A percentile compares a stretch with the other conserved stretches of the same genome.
phyloP scores from a whole-genome alignment of 208 protist genomes.

The Leishmania mexicana region DNA sequence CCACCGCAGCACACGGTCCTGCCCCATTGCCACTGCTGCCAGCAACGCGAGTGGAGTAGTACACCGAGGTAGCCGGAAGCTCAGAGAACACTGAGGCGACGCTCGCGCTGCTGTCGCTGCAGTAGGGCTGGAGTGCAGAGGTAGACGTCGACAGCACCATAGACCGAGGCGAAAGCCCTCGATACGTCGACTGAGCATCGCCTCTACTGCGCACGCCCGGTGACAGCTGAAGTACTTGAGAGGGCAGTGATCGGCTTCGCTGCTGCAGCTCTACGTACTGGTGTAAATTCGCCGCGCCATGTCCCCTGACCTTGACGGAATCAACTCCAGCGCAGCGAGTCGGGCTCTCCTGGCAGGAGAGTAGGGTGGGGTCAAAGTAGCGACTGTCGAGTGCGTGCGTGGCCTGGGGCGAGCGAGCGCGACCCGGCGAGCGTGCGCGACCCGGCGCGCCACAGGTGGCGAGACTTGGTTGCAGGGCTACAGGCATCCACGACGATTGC shows the following conservation, averaged over 20 bases:
- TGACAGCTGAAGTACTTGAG: not conserved
- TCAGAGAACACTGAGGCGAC: not conserved
- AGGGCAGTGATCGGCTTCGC: not conserved
- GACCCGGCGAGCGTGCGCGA: constrained; percentile 16
- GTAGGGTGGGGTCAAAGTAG: constrained; percentile 35
- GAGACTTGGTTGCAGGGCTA: not conserved
- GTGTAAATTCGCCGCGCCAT: not conserved
- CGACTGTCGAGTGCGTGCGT: constrained; percentile 28
- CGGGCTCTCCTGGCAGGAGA: not conserved
- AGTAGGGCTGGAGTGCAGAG: not conserved
- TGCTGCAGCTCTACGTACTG: not conserved
- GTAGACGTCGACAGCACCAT: not conserved
- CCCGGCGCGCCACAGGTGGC: constrained; percentile 1
- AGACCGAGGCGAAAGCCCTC: not conserved
- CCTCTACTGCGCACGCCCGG: not conserved
- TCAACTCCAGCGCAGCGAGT: not conserved
- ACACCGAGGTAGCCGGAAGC: not conserved
- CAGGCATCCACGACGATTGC: not conserved
- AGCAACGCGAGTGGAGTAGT: not conserved
- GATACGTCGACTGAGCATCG: not conserved
- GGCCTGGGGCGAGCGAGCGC: constrained; percentile 30
- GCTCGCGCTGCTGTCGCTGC: not conserved
- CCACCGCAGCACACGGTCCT: not conserved
- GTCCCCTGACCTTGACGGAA: not conserved
- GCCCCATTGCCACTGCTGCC: not conserved